A percentile compares a stretch with the other conserved stretches of the same genome.
Evolutionary conservation across 352 stramenopile genomes (phyloP).

Genomic region (Globisporangium spinosum): DNA sequence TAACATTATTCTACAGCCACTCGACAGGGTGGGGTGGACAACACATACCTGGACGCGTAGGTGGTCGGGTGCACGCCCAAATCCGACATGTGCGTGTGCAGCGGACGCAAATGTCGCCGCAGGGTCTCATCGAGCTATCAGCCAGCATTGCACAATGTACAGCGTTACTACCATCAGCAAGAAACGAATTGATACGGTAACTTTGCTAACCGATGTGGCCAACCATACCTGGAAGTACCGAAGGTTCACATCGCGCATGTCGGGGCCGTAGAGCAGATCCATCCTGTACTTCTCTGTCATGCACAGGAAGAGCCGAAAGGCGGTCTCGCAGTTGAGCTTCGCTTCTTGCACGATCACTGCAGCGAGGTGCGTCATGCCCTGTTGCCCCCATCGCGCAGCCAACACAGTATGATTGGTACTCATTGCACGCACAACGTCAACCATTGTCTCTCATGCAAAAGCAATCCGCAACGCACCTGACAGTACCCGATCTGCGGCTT

Average conservation of each 20-base stretch:
- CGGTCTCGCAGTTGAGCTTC: slow-evolving; percentile 45
- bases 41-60: slow-evolving; percentile 35
- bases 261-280: slow-evolving; percentile 40
- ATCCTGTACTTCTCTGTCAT: slow-evolving; percentile 53
- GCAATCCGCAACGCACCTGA: slow-evolving; percentile 22
- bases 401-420: neutral
- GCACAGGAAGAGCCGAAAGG: slow-evolving; percentile 43
- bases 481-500: slow-evolving; percentile 55
- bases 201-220: neutral
- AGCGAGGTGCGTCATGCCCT: slow-evolving; percentile 49
- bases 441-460: neutral
- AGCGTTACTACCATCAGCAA: neutral
- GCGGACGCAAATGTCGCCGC: slow-evolving; percentile 30
- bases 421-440: neutral
- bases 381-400: neutral
- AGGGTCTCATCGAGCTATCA: slow-evolving; percentile 39
- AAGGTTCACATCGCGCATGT: slow-evolving; percentile 53
- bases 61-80: slow-evolving; percentile 41
- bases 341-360: slow-evolving; percentile 39
- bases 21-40: no score
- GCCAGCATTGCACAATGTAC: neutral
- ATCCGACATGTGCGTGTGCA: slow-evolving; percentile 45
- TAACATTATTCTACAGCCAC: neutral
- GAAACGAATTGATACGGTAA: neutral
- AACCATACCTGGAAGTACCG: slow-evolving; percentile 35